Evolutionary conservation across 169 alveolate species (phyloP), one percentile per base, ranked within the genome.

Genomic region (Plasmodium fragile): DNA sequence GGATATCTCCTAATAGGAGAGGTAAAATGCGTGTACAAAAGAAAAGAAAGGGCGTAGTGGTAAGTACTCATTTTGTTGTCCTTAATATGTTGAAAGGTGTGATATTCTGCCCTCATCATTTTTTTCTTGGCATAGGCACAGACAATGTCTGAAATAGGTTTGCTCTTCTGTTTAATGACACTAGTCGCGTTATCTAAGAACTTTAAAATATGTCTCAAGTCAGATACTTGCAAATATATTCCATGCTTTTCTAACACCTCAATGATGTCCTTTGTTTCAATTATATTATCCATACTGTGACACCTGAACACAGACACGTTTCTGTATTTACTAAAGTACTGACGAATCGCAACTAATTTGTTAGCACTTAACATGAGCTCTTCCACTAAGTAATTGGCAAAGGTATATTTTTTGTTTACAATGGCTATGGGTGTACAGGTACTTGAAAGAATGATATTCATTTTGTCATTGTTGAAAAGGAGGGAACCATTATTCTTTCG

Each of bases 341-440:
- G 94, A 6, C 94, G 72, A 13, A 89, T 89, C 0, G 99, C 99
- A 13, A 99, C 99, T 22, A 99, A 93, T 28, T 98, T 96, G 94
- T 99, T 99, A 0, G 99, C 99, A 81, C 99, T 94, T 84, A 99
- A 96, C 99, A 99, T 99, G 95, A 98, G 98, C 94, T 99, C 99
- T 94, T 99, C 99, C 65, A 98, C 98, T 96, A 97, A 87, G 81
- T 92, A 94, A 83, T 95, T 95, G 0, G 94, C 73, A 89, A 89
- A 89, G 34, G 94, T 89, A 10, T 30, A 41, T 25, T 80, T 30
- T 4, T 89, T 89, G 34, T 78, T 78, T 2, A 79, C 94, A 55
- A 89, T 89, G 36, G 91, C 90, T 78, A 89, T 78, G 16, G 94
- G 89, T 30, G 43, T 80, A 36, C 83, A 69, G 0, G 89, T 11